Base-by-base conservation (phyloP, 495 filamentous ascomycete species). In the Elasticomyces elasticus region DNA sequence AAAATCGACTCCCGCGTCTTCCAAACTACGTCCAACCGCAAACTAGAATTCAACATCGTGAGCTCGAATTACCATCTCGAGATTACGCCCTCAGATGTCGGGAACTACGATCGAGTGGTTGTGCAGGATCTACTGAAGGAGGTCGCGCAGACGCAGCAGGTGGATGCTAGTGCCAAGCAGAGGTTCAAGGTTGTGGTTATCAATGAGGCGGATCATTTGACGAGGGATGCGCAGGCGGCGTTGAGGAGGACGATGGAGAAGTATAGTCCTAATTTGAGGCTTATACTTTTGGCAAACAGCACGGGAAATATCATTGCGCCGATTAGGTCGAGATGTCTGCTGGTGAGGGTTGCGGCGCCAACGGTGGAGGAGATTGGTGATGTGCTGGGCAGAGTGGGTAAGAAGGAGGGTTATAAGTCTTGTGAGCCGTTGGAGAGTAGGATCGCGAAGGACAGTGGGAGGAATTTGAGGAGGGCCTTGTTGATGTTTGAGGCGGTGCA, bases 11-110 rank as follows among this genome's bases (percentile, higher is more conserved):
- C 87, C 20, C 85, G 92, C 58, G 83, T 95, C 49, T 98, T 97
- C 76, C 89, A 94, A 68, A 96, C 92, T 0, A 91, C 82, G 19
- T 54, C 49, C 38, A 95, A 94, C 69, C 89, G 92, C 61, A 98
- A 97, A 68, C 81, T 97, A 54, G 92, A 98, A 71, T 98, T 98
- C 76, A 98, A 94, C 72, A 94, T 97, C 56, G 94, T 97, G 43
- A 79, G 89, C 24, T 95, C 89, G 0, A 79, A 95, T 43, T 97
- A 98, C 71, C 92, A 98, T 62, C 82, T 98, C 55, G 92, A 98
- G 66, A 98, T 98, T 64, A 98, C 92, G 1, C 92, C 92, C 1
- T 91, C 88, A 0, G 92, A 98, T 62, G 91, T 98, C n/a, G 94
- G 91, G 45, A 90, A 82, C 63, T 94, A 94, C 62, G 92, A 98